These are phyloP conservation scores for Rhizophora apiculata DNA, from an alignment of 345 rosid genomes.

Conservation along the genomic window DNA sequence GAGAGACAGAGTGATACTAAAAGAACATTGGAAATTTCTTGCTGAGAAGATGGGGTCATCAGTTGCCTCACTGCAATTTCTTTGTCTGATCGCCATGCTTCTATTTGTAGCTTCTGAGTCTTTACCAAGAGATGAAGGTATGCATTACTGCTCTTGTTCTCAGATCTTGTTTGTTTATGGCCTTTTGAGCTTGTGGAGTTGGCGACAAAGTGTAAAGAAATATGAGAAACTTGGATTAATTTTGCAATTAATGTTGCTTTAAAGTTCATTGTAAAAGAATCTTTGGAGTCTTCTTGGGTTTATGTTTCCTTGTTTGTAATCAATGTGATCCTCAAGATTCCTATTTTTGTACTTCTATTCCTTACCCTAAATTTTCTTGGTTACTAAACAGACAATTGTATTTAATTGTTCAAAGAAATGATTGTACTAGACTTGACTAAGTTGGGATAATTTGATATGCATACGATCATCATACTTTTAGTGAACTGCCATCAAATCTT, in stretches of 20 bases:
- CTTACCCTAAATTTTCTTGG: constrained; percentile 13
- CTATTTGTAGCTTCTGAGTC: constrained; percentile 46
- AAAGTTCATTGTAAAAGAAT: neutral
- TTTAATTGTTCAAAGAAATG: constrained; percentile 12
- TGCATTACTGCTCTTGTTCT: constrained; percentile 11
- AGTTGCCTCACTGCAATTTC: constrained; percentile 33
- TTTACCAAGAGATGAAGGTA: constrained; percentile 71
- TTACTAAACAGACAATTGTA: neutral
- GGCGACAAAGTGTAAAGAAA: constrained; percentile 20
- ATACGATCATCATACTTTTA: neutral
- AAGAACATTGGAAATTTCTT: constrained; percentile 22
- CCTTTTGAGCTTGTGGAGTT: constrained; percentile 15
- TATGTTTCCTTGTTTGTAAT: neutral
- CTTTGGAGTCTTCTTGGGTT: neutral
- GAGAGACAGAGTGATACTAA: constrained; percentile 17
- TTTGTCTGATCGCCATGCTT: constrained; percentile 40
- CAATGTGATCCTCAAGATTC: too few species aligned
- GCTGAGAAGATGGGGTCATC: constrained; percentile 38
- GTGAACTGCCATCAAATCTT: neutral
- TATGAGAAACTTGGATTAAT: constrained; percentile 1
- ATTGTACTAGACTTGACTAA: neutral
- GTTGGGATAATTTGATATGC: neutral
- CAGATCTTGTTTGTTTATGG: constrained; percentile 51
- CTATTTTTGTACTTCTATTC: neutral
- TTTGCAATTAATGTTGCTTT: neutral